Percentiles rank a stretch among this genome's conserved stretches.
phyloP scores from a whole-genome alignment of 176 grass and related monocot genomes.

The Musa itinerans region DNA sequence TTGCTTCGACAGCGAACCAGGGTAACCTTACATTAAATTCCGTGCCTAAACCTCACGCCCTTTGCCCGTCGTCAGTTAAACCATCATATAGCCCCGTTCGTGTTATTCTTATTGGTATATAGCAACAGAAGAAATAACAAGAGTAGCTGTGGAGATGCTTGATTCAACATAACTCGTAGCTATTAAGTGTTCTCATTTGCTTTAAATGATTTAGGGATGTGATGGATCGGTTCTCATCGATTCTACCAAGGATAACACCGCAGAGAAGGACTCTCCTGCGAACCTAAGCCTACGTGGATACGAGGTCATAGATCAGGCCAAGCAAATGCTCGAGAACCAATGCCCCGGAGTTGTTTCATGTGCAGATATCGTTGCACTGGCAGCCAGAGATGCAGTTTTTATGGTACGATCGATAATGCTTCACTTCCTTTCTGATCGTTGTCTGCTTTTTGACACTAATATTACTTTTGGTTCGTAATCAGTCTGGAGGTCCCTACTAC shows the following conservation, averaged over 20 bases:
- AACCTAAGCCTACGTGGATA: slow-evolving; percentile 66
- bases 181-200: neutral
- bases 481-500: slow-evolving; percentile 65
- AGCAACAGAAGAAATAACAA: no score
- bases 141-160: neutral
- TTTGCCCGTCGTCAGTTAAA: no score
- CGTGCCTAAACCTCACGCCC: no score
- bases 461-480: neutral
- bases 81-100: no score
- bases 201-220: slow-evolving; percentile 41
- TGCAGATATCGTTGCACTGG: slow-evolving; percentile 62
- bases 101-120: no score
- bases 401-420: slow-evolving; percentile 18
- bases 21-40: no score
- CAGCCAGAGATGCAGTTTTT: slow-evolving; percentile 63
- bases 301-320: slow-evolving; percentile 75
- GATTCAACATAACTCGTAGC: neutral
- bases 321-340: slow-evolving; percentile 39
- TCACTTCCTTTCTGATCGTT: neutral
- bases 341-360: slow-evolving; percentile 83
- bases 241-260: slow-evolving; percentile 37
- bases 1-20: no score
- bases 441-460: neutral
- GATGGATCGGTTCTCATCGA: slow-evolving; percentile 76
- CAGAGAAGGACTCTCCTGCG: slow-evolving; percentile 70